Percentiles rank a stretch among this genome's conserved stretches.
Evolutionary conservation across 805 yeast species (phyloP).

Genomic region (Blastobotrys chiropterorum): DNA sequence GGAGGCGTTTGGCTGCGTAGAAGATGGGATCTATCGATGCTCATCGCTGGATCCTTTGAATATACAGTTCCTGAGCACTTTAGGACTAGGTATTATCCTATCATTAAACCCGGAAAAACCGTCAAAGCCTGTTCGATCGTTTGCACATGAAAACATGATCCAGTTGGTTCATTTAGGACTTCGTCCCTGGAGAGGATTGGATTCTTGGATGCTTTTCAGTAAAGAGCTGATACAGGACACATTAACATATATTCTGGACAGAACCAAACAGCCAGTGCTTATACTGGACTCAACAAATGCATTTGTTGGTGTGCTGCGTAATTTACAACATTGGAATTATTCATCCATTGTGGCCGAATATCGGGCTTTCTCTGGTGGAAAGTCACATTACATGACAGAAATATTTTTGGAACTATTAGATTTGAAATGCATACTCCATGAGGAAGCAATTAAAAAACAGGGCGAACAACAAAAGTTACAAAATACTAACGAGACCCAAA

Average conservation of each 20-base stretch:
- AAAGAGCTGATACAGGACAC: constrained; percentile 58
- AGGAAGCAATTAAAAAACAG: constrained; percentile 34
- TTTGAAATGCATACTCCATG: constrained; percentile 49
- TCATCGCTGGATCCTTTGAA: constrained; percentile 70
- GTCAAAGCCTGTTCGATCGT: constrained; percentile 59
- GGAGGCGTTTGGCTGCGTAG: constrained; percentile 85
- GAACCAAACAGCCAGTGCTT: constrained; percentile 56
- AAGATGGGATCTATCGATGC: constrained; percentile 79
- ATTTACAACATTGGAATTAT: constrained; percentile 83
- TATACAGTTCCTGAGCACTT: constrained; percentile 69
- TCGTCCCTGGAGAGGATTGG: constrained; percentile 34
- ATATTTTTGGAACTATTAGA: constrained; percentile 71
- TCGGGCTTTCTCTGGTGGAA: constrained; percentile 64
- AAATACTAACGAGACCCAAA: constrained; percentile 22
- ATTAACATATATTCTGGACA: constrained; percentile 58
- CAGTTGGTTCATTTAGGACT: constrained; percentile 31
- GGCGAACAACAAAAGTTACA: not conserved
- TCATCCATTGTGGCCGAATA: constrained; percentile 82
- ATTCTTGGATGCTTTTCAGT: constrained; percentile 72
- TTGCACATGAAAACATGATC: constrained; percentile 42
- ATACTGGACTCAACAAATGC: constrained; percentile 77
- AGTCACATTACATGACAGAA: constrained; percentile 73
- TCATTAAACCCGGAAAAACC: constrained; percentile 84
- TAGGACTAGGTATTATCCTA: constrained; percentile 60
- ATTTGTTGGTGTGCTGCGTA: constrained; percentile 72